Percentiles rank a stretch among this genome's conserved stretches.
These are phyloP conservation scores for Solanum aculeatissimum DNA, from an alignment of 305 asterid species.

Conservation along the genomic window DNA sequence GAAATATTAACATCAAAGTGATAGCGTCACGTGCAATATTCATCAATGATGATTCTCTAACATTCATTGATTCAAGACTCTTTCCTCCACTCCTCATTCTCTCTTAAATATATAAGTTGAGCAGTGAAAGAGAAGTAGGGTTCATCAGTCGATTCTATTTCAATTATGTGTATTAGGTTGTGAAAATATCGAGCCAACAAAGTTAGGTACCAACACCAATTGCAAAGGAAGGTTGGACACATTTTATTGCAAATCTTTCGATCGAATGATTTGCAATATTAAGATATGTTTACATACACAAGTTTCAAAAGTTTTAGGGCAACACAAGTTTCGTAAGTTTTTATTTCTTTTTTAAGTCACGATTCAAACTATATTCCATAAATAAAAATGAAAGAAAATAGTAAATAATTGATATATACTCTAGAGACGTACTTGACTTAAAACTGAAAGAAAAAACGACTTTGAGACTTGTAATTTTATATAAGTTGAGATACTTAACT, in stretches of 20 bases:
- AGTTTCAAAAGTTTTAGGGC: neutral
- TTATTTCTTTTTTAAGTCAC: neutral
- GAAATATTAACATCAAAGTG: neutral
- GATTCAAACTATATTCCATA: neutral
- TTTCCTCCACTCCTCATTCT: neutral
- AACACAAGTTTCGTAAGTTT: neutral
- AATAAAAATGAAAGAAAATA: neutral
- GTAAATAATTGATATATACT: neutral
- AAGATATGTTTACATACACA: neutral
- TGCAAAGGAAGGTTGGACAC: too few species aligned
- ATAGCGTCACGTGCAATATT: neutral
- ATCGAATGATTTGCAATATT: too few species aligned
- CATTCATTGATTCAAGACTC: too few species aligned
- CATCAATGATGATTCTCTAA: too few species aligned
- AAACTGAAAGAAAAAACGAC: neutral
- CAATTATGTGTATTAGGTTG: neutral
- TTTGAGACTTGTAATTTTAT: neutral
- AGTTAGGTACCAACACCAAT: neutral
- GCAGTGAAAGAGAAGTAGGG: neutral
- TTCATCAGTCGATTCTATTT: neutral
- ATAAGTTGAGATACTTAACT: neutral
- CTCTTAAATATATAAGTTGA: neutral
- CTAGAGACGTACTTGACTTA: neutral
- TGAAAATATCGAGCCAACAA: fast-evolving
- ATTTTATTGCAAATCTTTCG: too few species aligned